Evolutionary conservation across 2,329 filamentous ascomycete species (phyloP).

Genomic region (Venturia asperata): DNA sequence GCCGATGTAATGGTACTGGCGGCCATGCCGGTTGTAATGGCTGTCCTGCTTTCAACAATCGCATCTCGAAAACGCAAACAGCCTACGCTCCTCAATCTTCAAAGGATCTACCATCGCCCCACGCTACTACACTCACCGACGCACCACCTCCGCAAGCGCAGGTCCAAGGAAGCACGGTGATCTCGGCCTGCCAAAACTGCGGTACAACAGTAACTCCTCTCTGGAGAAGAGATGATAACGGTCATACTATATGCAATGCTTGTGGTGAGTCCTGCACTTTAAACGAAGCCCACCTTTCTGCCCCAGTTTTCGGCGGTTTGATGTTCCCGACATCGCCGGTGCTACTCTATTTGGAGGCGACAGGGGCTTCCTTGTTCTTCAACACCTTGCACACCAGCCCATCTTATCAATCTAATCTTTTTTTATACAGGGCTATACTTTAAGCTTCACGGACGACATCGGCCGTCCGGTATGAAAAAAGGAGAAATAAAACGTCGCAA

Average conservation of each 20-base stretch:
- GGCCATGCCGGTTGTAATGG: constrained; percentile 92
- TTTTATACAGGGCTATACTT: constrained; percentile 69
- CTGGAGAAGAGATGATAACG: constrained; percentile 88
- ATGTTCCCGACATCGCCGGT: constrained; percentile 15
- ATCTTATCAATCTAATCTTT: constrained; percentile 18
- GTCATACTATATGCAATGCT: constrained; percentile 96
- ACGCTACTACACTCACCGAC: constrained; percentile 18
- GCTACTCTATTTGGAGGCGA: neutral
- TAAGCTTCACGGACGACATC: constrained; percentile 88
- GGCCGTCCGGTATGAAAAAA: constrained; percentile 98
- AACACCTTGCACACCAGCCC: neutral
- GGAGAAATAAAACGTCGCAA: constrained; percentile 93
- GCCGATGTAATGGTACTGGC: constrained; percentile 91
- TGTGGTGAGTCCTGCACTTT: constrained; percentile 61
- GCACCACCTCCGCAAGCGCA: constrained; percentile 21
- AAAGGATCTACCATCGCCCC: constrained; percentile 14
- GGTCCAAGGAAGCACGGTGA: constrained; percentile 42
- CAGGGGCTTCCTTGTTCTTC: neutral
- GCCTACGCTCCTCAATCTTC: constrained; percentile 40
- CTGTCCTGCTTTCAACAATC: constrained; percentile 95
- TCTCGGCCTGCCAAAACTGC: constrained; percentile 95
- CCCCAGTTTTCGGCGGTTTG: constrained; percentile 13
- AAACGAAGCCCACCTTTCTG: neutral
- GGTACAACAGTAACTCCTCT: constrained; percentile 92
- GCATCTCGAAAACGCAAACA: constrained; percentile 78